These are phyloP conservation scores for Rhodotorula sp. DNA, from an alignment of 1,284 basidiomycete genomes.

Conservation along the genomic window DNA sequence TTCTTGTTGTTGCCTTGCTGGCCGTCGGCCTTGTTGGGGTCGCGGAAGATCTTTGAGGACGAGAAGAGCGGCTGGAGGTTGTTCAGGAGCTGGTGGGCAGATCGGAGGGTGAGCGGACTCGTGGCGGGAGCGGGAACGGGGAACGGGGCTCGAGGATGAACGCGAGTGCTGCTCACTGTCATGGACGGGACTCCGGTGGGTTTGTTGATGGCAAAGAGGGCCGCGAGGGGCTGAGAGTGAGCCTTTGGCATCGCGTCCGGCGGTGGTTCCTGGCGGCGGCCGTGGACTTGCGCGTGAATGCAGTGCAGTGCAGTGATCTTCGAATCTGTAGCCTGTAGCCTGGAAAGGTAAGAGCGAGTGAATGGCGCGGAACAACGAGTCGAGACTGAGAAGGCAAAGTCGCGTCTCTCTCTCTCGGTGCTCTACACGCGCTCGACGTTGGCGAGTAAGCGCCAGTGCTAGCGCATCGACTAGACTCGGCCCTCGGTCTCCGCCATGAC, in stretches of 20 bases:
- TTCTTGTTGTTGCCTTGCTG: constrained; percentile 10
- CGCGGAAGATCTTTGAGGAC: constrained; percentile 70
- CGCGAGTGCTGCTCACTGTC: constrained; percentile 47
- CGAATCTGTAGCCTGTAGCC: too few relatives aligned
- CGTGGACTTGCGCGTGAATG: too few relatives aligned
- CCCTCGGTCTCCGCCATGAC: background rate
- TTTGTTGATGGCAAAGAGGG: constrained; percentile 77
- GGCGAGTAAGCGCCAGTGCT: too few relatives aligned
- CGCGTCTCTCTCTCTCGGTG: background rate
- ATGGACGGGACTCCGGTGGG: constrained; percentile 88
- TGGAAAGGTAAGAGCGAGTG: too few relatives aligned
- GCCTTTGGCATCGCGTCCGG: constrained; percentile 31
- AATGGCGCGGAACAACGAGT: too few relatives aligned
- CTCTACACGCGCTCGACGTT: background rate
- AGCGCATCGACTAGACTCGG: too few relatives aligned
- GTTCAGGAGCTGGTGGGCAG: constrained; percentile 64
- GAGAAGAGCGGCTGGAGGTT: constrained; percentile 76
- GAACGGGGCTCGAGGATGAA: background rate
- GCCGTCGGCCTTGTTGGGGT: background rate
- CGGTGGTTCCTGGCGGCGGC: background rate
- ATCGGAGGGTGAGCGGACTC: background rate
- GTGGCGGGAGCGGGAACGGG: background rate
- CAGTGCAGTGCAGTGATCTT: too few relatives aligned
- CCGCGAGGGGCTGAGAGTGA: constrained; percentile 46
- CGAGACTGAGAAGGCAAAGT: too few relatives aligned